Conservation (phyloP, 164 flowering plant genomes). For the Aristolochia contorta region DNA sequence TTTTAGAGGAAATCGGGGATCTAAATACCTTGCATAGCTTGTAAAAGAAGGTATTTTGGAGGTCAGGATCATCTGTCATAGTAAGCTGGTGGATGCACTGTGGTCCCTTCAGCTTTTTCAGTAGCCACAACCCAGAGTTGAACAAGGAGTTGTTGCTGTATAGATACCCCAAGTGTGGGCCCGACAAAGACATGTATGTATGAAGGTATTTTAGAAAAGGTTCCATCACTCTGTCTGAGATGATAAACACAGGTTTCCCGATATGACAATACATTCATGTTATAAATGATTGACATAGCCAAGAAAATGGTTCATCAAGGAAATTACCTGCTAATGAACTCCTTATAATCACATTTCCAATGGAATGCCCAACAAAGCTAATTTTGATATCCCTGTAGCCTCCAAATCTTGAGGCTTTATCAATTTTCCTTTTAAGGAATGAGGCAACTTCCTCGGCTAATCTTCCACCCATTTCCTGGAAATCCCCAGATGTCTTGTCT, state of each 20-base stretch:
- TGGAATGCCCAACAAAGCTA: constrained; percentile 98
- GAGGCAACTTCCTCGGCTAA: constrained; percentile 83
- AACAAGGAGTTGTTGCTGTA: constrained; percentile 91
- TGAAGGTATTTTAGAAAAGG: constrained; percentile 66
- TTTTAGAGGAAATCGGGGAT: no score
- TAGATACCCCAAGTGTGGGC: constrained; percentile 96
- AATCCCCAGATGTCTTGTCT: constrained; percentile 86
- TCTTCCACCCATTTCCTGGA: constrained; percentile 87
- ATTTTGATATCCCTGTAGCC: constrained; percentile 54
- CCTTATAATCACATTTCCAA: constrained; percentile 85
- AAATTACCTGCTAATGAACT: constrained; percentile 73
- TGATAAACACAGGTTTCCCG: constrained; percentile 8
- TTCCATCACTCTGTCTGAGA: constrained; percentile 77
- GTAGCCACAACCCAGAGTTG: constrained; percentile 93
- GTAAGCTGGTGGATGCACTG: constrained; percentile 96
- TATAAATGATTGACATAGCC: constrained; percentile 1
- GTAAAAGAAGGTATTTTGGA: constrained; percentile 83
- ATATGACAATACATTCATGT: neutral
- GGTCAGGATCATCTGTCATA: constrained; percentile 84
- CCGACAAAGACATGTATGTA: constrained; percentile 87
- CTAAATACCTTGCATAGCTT: constrained; percentile 71
- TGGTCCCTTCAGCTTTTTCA: constrained; percentile 84
- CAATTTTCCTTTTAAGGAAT: constrained; percentile 82
- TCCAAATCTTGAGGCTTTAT: constrained; percentile 65
- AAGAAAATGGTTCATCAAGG: neutral